phyloP scores from a whole-genome alignment of 73 alveolate genomes.

The Loxodes magnus region DNA sequence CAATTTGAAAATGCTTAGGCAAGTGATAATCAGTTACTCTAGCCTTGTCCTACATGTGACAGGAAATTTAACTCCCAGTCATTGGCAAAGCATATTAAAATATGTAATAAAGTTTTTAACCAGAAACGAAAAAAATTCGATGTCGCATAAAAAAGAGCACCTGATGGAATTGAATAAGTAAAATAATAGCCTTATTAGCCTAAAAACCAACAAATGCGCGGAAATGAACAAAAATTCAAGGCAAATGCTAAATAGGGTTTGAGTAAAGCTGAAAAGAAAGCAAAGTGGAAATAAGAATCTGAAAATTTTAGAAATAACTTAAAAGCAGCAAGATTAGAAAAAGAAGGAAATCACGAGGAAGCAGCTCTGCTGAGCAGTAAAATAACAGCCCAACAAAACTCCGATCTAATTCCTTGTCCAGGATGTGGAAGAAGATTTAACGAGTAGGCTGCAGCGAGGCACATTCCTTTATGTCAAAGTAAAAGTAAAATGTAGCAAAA shows the following conservation, averaged over 20 bases:
- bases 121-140: slow-evolving; percentile 27
- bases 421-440: slow-evolving; percentile 12
- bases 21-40: no score
- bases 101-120: slow-evolving; percentile 46
- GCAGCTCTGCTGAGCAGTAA: not conserved
- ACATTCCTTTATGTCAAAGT: slow-evolving; percentile 17
- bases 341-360: not conserved
- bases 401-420: slow-evolving; percentile 8
- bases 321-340: slow-evolving; percentile 34
- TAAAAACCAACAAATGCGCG: not conserved
- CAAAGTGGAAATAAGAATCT: no score
- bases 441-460: slow-evolving; percentile 19
- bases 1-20: no score
- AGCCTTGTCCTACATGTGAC: slow-evolving; percentile 55
- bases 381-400: slow-evolving; percentile 1
- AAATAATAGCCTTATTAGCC: not conserved
- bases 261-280: no score
- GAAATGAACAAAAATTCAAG: slow-evolving; percentile 1
- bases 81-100: slow-evolving; percentile 40
- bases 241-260: not conserved
- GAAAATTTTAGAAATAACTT: slow-evolving; percentile 33
- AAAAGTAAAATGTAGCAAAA: no score
- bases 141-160: slow-evolving; percentile 7
- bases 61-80: slow-evolving; percentile 50
- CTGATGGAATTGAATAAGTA: not conserved